A percentile compares a stretch with the other conserved stretches of the same genome.
These are phyloP conservation scores for Hordeum pubiflorum DNA, from an alignment of 202 grass and related monocot genomes.

Conservation along the genomic window DNA sequence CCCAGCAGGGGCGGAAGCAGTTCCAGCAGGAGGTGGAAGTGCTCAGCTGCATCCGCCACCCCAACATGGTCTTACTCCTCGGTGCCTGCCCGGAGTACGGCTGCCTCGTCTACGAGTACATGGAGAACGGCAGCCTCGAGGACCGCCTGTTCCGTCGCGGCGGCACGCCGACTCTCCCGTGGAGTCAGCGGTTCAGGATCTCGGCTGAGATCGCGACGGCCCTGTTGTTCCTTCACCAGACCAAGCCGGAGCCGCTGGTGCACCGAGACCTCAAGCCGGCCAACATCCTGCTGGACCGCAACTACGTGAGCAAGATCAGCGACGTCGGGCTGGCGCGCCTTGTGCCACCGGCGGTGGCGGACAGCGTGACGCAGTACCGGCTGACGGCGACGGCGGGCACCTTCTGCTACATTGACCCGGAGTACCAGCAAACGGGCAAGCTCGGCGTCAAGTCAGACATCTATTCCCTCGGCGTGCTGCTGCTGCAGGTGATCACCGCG, in stretches of 20 bases:
- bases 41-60: conserved; percentile 85
- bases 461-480: conserved; percentile 87
- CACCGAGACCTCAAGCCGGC: conserved; percentile 88
- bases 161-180: conserved; percentile 52
- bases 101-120: conserved; percentile 91
- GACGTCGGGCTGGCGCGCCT: conserved; percentile 84
- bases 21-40: conserved; percentile 98
- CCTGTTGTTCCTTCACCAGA: conserved; percentile 83
- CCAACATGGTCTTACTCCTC: conserved; percentile 94
- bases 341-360: conserved; percentile 61
- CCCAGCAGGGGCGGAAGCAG: conserved; percentile 76
- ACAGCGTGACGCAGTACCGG: conserved; percentile 82
- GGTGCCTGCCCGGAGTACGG: conserved; percentile 86
- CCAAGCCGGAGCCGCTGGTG: conserved; percentile 85
- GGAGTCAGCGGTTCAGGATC: conserved; percentile 68
- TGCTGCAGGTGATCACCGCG: conserved; percentile 81
- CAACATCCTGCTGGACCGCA: conserved; percentile 95
- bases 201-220: conserved; percentile 68
- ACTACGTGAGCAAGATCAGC: conserved; percentile 96
- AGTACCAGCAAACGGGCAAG: conserved; percentile 97
- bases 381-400: conserved; percentile 85
- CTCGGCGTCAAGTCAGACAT: conserved; percentile 87
- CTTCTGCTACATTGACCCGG: conserved; percentile 96
- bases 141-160: conserved; percentile 66
- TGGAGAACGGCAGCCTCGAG: conserved; percentile 89